Base-by-base conservation (phyloP, 441 rosid species). In the Pelargonium cotyledonis region DNA sequence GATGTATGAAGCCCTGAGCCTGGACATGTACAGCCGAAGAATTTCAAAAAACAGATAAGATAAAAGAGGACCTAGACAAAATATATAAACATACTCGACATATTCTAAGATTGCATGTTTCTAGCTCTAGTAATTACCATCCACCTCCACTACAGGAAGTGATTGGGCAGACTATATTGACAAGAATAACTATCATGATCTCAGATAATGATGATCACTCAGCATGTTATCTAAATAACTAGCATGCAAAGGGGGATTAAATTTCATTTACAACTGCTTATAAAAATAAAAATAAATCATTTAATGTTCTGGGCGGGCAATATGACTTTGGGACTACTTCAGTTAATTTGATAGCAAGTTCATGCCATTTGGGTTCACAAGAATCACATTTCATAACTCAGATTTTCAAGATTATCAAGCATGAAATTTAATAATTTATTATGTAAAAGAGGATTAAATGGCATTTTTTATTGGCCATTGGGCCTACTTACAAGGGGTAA, bases 1-100 rank as follows among this genome's bases (percentile, higher is more conserved):
- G 81, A 12, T 73, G 81, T 18, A 74, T 69, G 77, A 74, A 82
- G 70, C 89, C 96, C 75, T 38, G 85, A 72, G 69, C 89, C 99
- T 95, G 85, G 72, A 74, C 6, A 73, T 68, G 65, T 41, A 31
- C 35, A 31, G 21, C 9, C 15, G 2, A 6, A 14, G n/a, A 9
- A 29, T 5, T 41, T 65, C 40, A 29, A 6, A 29, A 6, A 60
- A 65, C 15, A 4, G 31, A 12, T 10, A 14, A 38, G 21, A n/a
- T 38, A 65, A 35, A 18, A 23, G 26, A 14, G 6, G 15, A 63
- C 19, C 11, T 15, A 15, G 44, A 29, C 18, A 63, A 29, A 63
- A 19, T 63, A 63, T 10, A 35, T 14, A 10, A 19, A 35, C 19
- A 58, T 58, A 35, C 19, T 11, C 10, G 51, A 46, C 14, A 46